Percentiles rank a stretch among this genome's conserved stretches.
Conservation (phyloP, 1,284 basidiomycete genomes). For the Puccinia coronata region DNA sequence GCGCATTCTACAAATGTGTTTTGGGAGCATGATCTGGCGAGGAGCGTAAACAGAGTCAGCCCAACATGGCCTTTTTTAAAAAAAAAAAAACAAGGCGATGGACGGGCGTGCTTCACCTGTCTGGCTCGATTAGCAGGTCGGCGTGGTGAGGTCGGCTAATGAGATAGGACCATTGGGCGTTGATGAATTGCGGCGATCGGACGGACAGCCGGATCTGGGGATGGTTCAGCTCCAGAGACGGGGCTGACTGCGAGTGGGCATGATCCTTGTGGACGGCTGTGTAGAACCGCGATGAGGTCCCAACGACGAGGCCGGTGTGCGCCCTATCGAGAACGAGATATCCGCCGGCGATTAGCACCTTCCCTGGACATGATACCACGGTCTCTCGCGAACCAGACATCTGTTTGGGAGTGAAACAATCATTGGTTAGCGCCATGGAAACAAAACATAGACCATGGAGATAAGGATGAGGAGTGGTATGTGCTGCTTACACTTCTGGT, state of each 20-base stretch:
- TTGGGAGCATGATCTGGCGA: not conserved
- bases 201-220: slow-evolving; percentile 64
- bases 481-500: too few species aligned
- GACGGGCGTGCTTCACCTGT: too few species aligned
- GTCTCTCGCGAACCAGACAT: not conserved
- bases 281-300: slow-evolving; percentile 91
- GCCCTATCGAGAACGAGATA: slow-evolving; percentile 86
- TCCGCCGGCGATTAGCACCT: slow-evolving; percentile 68
- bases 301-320: slow-evolving; percentile 81
- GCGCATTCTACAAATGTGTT: slow-evolving; percentile 44
- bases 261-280: slow-evolving; percentile 64
- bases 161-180: slow-evolving; percentile 75
- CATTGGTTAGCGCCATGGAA: too few species aligned
- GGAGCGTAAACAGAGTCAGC: too few species aligned
- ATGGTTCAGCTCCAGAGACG: not conserved
- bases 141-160: not conserved
- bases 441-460: too few species aligned
- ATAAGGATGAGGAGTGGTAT: too few species aligned
- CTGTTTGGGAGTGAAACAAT: too few species aligned
- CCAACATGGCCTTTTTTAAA: too few species aligned
- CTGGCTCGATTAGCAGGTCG: not conserved
- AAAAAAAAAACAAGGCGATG: too few species aligned
- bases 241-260: too few species aligned
- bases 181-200: slow-evolving; percentile 84
- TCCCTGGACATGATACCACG: slow-evolving; percentile 15